phyloP scores from a whole-genome alignment of 352 stramenopile genomes.

The Pythium grandisporangium region DNA sequence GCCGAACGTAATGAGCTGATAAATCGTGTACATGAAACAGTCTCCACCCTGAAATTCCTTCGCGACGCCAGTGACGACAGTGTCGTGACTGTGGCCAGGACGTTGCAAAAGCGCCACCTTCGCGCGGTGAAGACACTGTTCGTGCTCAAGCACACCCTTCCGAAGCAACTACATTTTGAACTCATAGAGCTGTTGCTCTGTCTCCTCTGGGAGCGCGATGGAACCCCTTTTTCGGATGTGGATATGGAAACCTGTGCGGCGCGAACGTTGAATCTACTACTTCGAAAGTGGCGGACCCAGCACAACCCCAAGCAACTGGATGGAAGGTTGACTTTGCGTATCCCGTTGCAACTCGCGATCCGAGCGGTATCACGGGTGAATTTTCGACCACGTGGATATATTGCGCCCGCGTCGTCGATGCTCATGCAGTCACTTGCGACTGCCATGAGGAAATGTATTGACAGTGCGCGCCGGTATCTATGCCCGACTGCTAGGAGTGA shows the following conservation, averaged over 20 bases:
- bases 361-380: slow-evolving; percentile 37
- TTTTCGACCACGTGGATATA: slow-evolving; percentile 24
- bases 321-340: slow-evolving; percentile 21
- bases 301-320: slow-evolving; percentile 3
- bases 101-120: slow-evolving; percentile 58
- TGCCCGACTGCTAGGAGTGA: slow-evolving; percentile 27
- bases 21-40: slow-evolving; percentile 32
- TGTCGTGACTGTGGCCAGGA: no score
- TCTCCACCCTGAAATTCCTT: slow-evolving; percentile 21
- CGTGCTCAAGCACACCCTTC: slow-evolving; percentile 55
- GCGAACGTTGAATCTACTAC: slow-evolving; percentile 26
- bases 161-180: slow-evolving; percentile 20
- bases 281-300: slow-evolving; percentile 47
- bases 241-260: slow-evolving; percentile 40
- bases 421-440: slow-evolving; percentile 25
- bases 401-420: slow-evolving; percentile 27
- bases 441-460: slow-evolving; percentile 33
- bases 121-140: slow-evolving; percentile 44
- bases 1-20: slow-evolving; percentile 33
- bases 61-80: slow-evolving; percentile 1
- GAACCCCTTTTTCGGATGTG: slow-evolving; percentile 30
- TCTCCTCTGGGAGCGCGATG: slow-evolving; percentile 37
- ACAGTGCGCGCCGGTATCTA: slow-evolving; percentile 40
- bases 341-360: slow-evolving; percentile 39
- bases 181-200: slow-evolving; percentile 36